Evolutionary conservation across 2,329 filamentous ascomycete species (phyloP).

Genomic region (Paecilomyces sp.): DNA sequence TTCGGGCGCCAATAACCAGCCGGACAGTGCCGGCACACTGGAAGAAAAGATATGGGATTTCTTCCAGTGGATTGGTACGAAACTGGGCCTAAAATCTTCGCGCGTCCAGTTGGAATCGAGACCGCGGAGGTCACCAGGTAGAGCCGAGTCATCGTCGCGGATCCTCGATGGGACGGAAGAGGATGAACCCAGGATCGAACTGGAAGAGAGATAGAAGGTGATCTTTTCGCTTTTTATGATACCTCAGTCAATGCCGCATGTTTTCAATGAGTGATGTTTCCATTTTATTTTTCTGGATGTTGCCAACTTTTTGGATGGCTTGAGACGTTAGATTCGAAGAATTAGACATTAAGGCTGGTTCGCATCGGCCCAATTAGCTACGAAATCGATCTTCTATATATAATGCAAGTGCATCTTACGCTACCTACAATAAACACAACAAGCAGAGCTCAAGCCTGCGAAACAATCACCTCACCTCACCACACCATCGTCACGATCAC

Average conservation of each 20-base stretch:
- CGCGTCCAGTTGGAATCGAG: conserved; percentile 28
- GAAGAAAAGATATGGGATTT: conserved; percentile 32
- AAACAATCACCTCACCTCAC: conserved; percentile 1
- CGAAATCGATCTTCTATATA: too few relatives aligned
- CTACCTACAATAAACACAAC: neutral
- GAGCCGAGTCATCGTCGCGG: conserved; percentile 8
- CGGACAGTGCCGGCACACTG: conserved; percentile 14
- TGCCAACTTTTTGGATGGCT: neutral
- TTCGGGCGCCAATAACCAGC: conserved; percentile 1
- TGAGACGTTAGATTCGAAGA: neutral
- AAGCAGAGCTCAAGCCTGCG: neutral
- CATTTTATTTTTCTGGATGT: neutral
- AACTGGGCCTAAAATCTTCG: conserved; percentile 10
- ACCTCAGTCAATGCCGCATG: neutral
- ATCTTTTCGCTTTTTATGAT: neutral
- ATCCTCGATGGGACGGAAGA: conserved; percentile 50
- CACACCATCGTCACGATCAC: conserved; percentile 1
- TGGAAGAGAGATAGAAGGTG: conserved; percentile 28
- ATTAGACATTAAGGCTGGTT: neutral
- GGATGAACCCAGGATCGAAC: conserved; percentile 40
- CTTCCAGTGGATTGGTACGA: conserved; percentile 23
- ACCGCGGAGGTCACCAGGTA: conserved; percentile 8
- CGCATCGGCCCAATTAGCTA: too few relatives aligned
- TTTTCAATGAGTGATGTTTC: neutral
- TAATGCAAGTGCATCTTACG: too few relatives aligned